Base-by-base conservation (phyloP, 306 rosid genomes). In the Rosa rugosa region DNA sequence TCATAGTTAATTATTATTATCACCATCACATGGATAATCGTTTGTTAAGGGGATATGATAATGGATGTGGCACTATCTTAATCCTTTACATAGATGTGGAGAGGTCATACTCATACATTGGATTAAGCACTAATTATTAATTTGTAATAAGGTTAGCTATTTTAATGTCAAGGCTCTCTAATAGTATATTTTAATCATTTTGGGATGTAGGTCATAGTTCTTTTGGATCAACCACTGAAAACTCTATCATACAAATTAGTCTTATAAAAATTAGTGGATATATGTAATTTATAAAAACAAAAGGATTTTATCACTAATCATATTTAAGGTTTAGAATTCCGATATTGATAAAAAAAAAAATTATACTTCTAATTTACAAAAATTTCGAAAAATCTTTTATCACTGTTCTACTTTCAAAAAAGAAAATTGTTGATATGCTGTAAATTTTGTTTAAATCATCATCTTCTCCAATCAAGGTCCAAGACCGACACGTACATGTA, bases 51-150 rank as follows among this genome's bases (percentile, higher is more conserved):
- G 56, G 44, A 1, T 34, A 44, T 42, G 68, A 44, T 11, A 27
- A 75, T 60, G 45, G 45, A 27, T 5, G 25, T 17, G 69, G 59
- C 71, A 75, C 79, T 62, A 75, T 59, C 70, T 45, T 59, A 44
- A 56, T 13, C 69, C 18, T 74, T 59, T 34, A 14, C 20, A 22
- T 73, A 11, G 34, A 40, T 38, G 18, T 70, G 74, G 8, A 31
- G 11, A 49, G n/a, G 51, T 59, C 57, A 41, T 23, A 27, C 56
- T 23, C 42, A 53, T 6, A 14, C 22, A 25, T 42, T 74, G 69
- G 54, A 74, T 74, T 74, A 22, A 23, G 54, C 78, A 74, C 78
- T 57, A 41, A 49, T 12, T 56, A 57, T 18, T 53, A 53, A 18
- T 18, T 17, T 18, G 59, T 6, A 38, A 38, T 56, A 5, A 38